These are phyloP conservation scores for Eleusine coracana DNA, from an alignment of 176 grass and related monocot species.

Conservation along the genomic window DNA sequence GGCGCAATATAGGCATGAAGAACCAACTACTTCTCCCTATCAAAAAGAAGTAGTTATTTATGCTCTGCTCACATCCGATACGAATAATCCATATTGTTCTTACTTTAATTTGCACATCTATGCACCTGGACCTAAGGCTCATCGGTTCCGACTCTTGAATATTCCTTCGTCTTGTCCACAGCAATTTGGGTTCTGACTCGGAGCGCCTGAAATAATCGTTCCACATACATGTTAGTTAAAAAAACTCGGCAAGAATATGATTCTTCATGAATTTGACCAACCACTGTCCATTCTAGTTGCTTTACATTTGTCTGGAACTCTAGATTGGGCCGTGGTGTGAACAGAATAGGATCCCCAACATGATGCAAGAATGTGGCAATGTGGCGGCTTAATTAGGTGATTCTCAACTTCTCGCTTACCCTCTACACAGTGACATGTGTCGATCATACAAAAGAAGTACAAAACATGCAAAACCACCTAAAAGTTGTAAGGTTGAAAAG, in stretches of 20 bases:
- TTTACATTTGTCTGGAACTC: slow-evolving; percentile 12
- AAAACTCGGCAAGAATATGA: background rate
- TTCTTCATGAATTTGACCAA: slow-evolving; percentile 2
- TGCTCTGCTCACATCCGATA: background rate
- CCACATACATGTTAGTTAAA: background rate
- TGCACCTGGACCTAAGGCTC: background rate
- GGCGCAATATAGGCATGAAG: background rate
- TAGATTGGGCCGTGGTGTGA: background rate
- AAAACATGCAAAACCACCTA: too few species aligned
- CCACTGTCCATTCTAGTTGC: background rate
- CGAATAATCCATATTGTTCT: background rate
- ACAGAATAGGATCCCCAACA: background rate
- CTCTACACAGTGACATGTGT: background rate
- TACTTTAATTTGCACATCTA: background rate
- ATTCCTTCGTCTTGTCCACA: background rate
- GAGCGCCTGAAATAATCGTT: background rate
- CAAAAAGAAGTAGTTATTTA: background rate
- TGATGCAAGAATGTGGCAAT: background rate
- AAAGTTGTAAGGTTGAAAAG: too few species aligned
- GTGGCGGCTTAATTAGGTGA: background rate
- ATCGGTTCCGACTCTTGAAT: background rate
- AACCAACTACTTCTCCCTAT: too few species aligned
- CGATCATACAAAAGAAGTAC: background rate
- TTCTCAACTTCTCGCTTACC: background rate
- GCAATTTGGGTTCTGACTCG: background rate